Base-by-base conservation (phyloP, 495 filamentous ascomycete genomes). In the Podospora pseudoanserina region DNA sequence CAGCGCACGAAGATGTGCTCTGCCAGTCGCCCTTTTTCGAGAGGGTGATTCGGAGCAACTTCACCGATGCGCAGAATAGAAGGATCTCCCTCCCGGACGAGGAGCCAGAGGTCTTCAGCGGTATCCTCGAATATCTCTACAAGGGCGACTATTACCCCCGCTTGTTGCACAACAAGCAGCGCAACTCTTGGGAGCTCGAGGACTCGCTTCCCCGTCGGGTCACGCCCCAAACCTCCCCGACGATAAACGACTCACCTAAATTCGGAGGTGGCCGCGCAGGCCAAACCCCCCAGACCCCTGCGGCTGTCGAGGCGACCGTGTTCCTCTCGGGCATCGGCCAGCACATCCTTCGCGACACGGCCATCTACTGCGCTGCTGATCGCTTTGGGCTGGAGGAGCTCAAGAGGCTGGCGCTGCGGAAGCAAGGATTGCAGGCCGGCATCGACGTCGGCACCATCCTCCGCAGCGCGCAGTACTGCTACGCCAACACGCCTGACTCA, bases 131-230 rank as follows among this genome's bases (percentile, higher is more conserved):
- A 77, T 97, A 92, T 77, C 89, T 97, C 68, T 96, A 97, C 87
- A 93, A 94, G 81, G 85, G 93, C 82, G 93, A 97, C 80, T 97
- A 97, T 81, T 94, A 90, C 72, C 94, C 91, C 3, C 86, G 88
- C 64, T 80, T 94, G 63, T 71, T 88, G 28, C 89, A 91, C 77
- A 90, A 90, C 79, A 86, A 89, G 78, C 84, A 84, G 56, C 83
- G 81, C 54, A 85, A 88, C 74, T 82, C 85, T 65, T 93, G 90
- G 89, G 84, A 90, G 73, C 87, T 94, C 80, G 90, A 94, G 83
- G 86, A 84, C 64, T 76, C 79, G 74, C 79, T 79, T 61, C 70
- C 69, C 63, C 76, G 76, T 72, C 74, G 74, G 74, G 73, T 67
- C 68, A 74, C 72, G 3, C 74, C 75, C 28, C 73, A 74, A 67